A percentile compares a stretch with the other conserved stretches of the same genome.
phyloP scores from a whole-genome alignment of 257 asterid species.

The Nicotiana attenuata region DNA sequence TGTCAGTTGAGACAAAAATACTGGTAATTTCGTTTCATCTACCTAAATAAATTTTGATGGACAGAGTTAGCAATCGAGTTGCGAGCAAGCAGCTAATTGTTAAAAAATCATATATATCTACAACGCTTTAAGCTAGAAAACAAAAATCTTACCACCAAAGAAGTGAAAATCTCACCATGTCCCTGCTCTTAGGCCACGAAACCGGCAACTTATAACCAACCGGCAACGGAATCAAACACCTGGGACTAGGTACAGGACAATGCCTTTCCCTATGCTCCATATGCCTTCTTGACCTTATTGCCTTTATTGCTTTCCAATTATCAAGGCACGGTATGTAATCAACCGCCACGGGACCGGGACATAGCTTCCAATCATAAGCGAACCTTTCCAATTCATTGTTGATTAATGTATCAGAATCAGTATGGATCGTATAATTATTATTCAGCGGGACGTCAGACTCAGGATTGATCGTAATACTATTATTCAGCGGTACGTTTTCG shows the following conservation, averaged over 20 bases:
- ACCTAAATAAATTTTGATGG: too few species aligned
- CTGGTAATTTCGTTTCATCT: too few species aligned
- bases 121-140: neutral
- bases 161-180: slow-evolving; percentile 82
- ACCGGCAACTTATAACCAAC: slow-evolving; percentile 64
- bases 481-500: neutral
- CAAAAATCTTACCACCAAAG: slow-evolving; percentile 52
- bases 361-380: slow-evolving; percentile 48
- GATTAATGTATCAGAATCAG: neutral
- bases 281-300: slow-evolving; percentile 48
- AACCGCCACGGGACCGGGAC: slow-evolving; percentile 41
- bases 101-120: too few species aligned
- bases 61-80: too few species aligned
- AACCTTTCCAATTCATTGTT: neutral
- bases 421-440: neutral
- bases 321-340: slow-evolving; percentile 94
- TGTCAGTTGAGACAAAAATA: too few species aligned
- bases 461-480: neutral
- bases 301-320: slow-evolving; percentile 59
- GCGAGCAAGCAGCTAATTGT: too few species aligned
- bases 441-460: neutral
- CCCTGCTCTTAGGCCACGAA: slow-evolving; percentile 97
- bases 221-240: slow-evolving; percentile 84
- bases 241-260: slow-evolving; percentile 59
- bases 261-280: slow-evolving; percentile 97